Percentiles rank a stretch among this genome's conserved stretches.
Conservation (phyloP, 2,329 filamentous ascomycete species). For the Fusarium virguliforme region DNA sequence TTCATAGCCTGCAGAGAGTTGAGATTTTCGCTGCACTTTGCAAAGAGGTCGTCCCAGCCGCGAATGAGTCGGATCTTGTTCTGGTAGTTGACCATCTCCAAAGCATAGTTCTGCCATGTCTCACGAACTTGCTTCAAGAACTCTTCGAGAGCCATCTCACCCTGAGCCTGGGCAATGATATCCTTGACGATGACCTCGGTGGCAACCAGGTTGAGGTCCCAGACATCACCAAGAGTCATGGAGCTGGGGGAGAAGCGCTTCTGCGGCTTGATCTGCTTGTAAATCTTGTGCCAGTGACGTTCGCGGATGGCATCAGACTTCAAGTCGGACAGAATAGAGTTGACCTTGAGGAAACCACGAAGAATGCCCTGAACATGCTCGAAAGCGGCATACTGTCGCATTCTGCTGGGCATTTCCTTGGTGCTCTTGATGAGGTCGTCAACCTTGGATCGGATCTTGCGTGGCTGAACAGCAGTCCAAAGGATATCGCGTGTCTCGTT, state of each 20-base stretch:
- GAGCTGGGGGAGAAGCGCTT: conserved; percentile 95
- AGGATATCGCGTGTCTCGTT: conserved; percentile 93
- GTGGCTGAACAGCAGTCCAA: conserved; percentile 95
- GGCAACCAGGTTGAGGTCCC: conserved; percentile 92
- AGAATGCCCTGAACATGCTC: conserved; percentile 96
- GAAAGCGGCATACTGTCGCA: conserved; percentile 99
- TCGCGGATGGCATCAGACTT: conserved; percentile 98
- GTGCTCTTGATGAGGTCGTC: conserved; percentile 97
- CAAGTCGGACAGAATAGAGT: conserved; percentile 87
- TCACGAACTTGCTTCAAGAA: conserved; percentile 97
- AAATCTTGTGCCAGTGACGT: conserved; percentile 97
- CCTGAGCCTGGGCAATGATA: conserved; percentile 95
- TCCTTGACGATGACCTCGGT: conserved; percentile 91
- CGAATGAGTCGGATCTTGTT: conserved; percentile 98
- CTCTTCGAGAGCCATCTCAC: conserved; percentile 98
- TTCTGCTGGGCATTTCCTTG: conserved; percentile 98
- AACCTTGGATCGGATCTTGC: conserved; percentile 90
- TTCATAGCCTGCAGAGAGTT: conserved; percentile 99
- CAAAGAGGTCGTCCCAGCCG: conserved; percentile 98
- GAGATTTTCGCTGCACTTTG: conserved; percentile 97
- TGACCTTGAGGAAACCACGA: conserved; percentile 91
- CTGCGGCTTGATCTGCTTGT: conserved; percentile 92
- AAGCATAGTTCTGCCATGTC: conserved; percentile 94
- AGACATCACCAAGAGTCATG: conserved; percentile 98
- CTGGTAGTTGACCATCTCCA: conserved; percentile 97